Evolutionary conservation across 106 monocot species (phyloP).

Genomic region (Dioscorea zingiberensis): DNA sequence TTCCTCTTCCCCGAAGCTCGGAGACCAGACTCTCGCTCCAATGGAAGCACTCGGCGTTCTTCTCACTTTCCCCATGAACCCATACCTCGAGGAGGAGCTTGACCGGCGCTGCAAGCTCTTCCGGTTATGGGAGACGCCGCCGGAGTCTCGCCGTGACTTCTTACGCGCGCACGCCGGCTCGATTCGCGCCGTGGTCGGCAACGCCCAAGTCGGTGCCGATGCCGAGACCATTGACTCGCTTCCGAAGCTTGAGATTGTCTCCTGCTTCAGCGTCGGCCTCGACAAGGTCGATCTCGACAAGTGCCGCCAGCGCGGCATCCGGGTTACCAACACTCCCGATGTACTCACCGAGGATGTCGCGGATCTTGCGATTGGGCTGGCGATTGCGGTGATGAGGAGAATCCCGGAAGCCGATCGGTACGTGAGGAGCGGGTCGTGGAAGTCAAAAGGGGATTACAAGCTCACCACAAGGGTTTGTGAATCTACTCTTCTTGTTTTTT

Average conservation of each 20-base stretch:
- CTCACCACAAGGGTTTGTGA: conserved; percentile 27
- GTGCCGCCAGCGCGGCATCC: conserved; percentile 37
- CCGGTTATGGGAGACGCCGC: conserved; percentile 36
- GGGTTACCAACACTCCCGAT: conserved; percentile 49
- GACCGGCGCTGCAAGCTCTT: conserved; percentile 38
- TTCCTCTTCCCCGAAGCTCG: neutral
- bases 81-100: conserved; percentile 46
- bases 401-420: conserved; percentile 33
- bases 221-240: conserved; percentile 39
- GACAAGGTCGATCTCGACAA: conserved; percentile 41
- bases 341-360: conserved; percentile 51
- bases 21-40: neutral
- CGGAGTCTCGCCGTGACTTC: conserved; percentile 18
- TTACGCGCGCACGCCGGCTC: conserved; percentile 16
- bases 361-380: conserved; percentile 42
- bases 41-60: conserved; percentile 41
- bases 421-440: conserved; percentile 45
- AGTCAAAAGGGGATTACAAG: conserved; percentile 25
- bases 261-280: conserved; percentile 33
- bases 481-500: neutral
- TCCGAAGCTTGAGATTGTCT: conserved; percentile 43
- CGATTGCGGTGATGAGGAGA: conserved; percentile 27
- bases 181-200: conserved; percentile 47
- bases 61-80: conserved; percentile 33
- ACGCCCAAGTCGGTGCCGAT: conserved; percentile 28